Conservation (phyloP, 768 basidiomycete genomes). For the Lactarius psammicola region DNA sequence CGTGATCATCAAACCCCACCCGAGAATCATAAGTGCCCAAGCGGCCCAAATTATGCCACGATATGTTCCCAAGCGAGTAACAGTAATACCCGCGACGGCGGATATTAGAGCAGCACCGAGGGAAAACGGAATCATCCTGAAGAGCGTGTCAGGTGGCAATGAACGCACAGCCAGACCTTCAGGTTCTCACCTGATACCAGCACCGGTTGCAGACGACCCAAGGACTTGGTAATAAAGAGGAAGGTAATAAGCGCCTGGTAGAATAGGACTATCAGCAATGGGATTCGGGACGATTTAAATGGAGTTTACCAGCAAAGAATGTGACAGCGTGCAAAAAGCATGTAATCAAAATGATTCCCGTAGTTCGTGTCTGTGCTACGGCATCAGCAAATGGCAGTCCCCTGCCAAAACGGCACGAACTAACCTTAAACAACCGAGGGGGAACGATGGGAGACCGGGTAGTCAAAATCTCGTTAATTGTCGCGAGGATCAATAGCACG, state of each 20-base stretch:
- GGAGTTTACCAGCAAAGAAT: slow-evolving; percentile 52
- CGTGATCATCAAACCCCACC: slow-evolving; percentile 71
- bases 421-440: slow-evolving; percentile 68
- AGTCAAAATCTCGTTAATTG: slow-evolving; percentile 60
- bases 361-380: slow-evolving; percentile 64
- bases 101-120: slow-evolving; percentile 56
- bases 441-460: slow-evolving; percentile 69
- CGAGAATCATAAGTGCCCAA: slow-evolving; percentile 56
- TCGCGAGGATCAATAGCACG: slow-evolving; percentile 49
- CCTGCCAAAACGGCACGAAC: slow-evolving; percentile 9
- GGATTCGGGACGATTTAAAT: background rate
- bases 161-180: background rate
- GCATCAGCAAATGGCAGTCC: background rate
- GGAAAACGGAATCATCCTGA: slow-evolving; percentile 74
- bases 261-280: background rate
- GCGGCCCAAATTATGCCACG: slow-evolving; percentile 61
- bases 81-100: slow-evolving; percentile 52
- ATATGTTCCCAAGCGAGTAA: slow-evolving; percentile 59
- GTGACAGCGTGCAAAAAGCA: slow-evolving; percentile 61
- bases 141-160: background rate
- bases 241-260: slow-evolving; percentile 58
- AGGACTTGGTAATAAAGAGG: slow-evolving; percentile 79
- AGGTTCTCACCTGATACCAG: slow-evolving; percentile 57
- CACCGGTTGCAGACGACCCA: slow-evolving; percentile 67
- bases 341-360: slow-evolving; percentile 54